phyloP scores from a whole-genome alignment of 306 rosid species.

The Rosa rugosa region DNA sequence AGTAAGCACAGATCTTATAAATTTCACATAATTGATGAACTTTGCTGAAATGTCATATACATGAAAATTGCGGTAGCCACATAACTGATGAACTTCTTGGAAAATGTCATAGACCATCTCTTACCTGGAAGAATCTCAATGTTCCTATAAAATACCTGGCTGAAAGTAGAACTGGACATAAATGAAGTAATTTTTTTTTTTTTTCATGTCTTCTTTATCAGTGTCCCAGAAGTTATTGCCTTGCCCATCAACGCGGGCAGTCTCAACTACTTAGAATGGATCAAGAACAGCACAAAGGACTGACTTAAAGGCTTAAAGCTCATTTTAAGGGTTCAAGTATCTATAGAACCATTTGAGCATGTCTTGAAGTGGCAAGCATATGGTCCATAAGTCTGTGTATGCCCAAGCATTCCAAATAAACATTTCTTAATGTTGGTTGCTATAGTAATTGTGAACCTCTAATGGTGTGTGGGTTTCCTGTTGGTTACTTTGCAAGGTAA shows the following conservation, averaged over 20 bases:
- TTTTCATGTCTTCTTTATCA: constrained; percentile 35
- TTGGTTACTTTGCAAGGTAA: neutral
- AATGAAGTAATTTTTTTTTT: neutral
- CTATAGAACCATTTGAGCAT: neutral
- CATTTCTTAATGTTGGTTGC: neutral
- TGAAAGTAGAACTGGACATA: neutral
- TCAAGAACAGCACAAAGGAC: constrained; percentile 86
- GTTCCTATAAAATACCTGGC: neutral
- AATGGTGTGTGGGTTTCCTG: neutral
- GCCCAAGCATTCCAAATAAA: constrained; percentile 5
- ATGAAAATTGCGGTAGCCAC: neutral
- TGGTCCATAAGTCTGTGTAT: neutral
- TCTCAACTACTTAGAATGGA: constrained; percentile 74
- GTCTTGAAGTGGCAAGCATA: constrained; percentile 7
- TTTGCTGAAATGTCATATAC: neutral
- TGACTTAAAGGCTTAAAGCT: constrained; percentile 31
- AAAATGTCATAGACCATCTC: neutral
- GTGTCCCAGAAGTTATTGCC: constrained; percentile 94
- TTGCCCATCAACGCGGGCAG: constrained; percentile 86
- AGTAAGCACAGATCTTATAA: constrained; percentile 48
- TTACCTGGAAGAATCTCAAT: neutral
- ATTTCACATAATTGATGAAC: constrained; percentile 8
- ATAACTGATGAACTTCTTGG: neutral
- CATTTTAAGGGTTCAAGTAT: neutral
- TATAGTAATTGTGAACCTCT: neutral